Evolutionary conservation across 1,284 basidiomycete genomes (phyloP), one percentile per base, ranked within the genome.

Genomic region (Moesziomyces sp.): DNA sequence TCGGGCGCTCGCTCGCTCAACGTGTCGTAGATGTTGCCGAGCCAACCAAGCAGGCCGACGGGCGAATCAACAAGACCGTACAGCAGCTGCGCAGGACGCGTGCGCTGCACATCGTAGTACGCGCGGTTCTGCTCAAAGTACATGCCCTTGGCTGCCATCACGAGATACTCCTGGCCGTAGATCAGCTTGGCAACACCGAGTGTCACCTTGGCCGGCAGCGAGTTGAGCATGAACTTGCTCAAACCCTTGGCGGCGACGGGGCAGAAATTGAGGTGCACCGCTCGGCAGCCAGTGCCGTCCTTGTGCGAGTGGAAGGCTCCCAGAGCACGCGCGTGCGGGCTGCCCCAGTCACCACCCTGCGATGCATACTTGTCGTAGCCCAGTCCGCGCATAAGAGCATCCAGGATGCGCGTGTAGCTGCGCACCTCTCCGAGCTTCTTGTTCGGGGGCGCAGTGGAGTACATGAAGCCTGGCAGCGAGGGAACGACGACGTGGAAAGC

Each of bases 401-500:
- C 55, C 4, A 80, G 62, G 38, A 80, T 55, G 21, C 78, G 65
- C 2, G 58, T 56, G 57, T 77, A 79, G 24, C 77, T 78, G 4
- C 46, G 48, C 19, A 75, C 64, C 4, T 75, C 64, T 24, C 73
- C 73, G 7, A 75, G 45, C 19, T 65, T 42, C 18, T 65, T 71
- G 52, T 49, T 58, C 0, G 79, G 78, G 0, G 77, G 78, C 0
- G 70, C 46, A 2, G 73, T 66, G 43, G 78, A 80, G 58, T 78
- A 66, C 56, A 69, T 60, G 55, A 74, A 81, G 6, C 79, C 79
- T 16, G 75, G 72, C 40, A 81, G 54, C 5, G 79, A 81, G 24
- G 79, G 78, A 2, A 77, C 77, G 16, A 81, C 76, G 23, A 81
- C 74, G 48, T 81, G 76, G 62, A 81, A 81, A 0, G 79, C 77